These are phyloP conservation scores for Harringtonia aguacate DNA, from an alignment of 2,329 filamentous ascomycete species.

Conservation along the genomic window DNA sequence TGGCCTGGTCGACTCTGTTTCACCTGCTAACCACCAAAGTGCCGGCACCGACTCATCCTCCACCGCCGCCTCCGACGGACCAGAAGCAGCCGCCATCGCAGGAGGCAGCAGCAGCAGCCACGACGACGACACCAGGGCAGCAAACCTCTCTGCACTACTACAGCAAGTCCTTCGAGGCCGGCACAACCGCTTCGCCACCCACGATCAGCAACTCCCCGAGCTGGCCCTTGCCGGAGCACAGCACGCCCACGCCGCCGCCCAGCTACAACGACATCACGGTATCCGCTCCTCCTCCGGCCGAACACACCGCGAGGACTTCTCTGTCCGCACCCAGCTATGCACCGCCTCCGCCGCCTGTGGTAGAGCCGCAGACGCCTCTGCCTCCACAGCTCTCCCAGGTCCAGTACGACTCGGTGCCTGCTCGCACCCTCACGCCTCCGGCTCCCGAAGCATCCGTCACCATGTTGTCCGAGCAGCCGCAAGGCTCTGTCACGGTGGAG, in stretches of 20 bases:
- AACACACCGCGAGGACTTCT: too few species aligned
- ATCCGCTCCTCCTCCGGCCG: background rate
- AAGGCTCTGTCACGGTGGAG: background rate
- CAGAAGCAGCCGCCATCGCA: too few species aligned
- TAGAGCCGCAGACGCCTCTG: background rate
- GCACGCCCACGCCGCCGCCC: conserved; percentile 3
- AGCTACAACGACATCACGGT: conserved; percentile 1
- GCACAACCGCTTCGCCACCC: background rate
- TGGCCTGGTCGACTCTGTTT: too few species aligned
- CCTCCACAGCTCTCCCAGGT: too few species aligned
- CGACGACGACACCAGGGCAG: too few species aligned
- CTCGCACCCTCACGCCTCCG: too few species aligned
- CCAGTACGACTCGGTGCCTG: too few species aligned
- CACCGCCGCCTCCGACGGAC: background rate
- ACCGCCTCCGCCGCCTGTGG: background rate
- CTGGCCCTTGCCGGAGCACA: background rate
- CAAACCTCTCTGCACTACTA: too few species aligned
- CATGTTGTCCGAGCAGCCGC: too few species aligned
- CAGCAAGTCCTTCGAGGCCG: background rate
- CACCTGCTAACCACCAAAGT: conserved; percentile 1
- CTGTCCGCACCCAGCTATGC: too few species aligned
- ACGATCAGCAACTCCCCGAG: background rate
- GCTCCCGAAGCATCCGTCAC: too few species aligned
- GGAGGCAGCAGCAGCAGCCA: too few species aligned
- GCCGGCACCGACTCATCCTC: background rate